Percentiles rank a stretch among this genome's conserved stretches.
phyloP scores from a whole-genome alignment of 2,329 filamentous ascomycete genomes.

The Penicillium sp. region DNA sequence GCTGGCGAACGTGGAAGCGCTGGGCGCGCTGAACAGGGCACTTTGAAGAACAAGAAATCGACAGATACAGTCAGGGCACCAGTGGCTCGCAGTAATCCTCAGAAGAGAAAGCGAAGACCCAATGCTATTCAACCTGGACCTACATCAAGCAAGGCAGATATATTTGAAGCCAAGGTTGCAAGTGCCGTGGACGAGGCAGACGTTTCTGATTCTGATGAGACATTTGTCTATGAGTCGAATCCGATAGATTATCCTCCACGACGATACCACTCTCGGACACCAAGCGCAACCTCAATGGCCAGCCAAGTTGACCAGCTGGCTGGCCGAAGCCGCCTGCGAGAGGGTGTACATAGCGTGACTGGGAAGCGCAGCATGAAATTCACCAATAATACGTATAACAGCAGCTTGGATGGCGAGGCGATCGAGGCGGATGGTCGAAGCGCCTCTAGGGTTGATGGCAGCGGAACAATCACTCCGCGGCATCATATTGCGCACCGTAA shows the following conservation, averaged over 20 bases:
- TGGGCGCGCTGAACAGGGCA: constrained; percentile 66
- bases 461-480: constrained; percentile 59
- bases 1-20: constrained; percentile 55
- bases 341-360: constrained; percentile 61
- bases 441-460: constrained; percentile 60
- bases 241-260: constrained; percentile 64
- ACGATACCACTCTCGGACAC: constrained; percentile 88
- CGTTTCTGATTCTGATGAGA: constrained; percentile 96
- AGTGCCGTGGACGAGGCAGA: constrained; percentile 94
- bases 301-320: constrained; percentile 49
- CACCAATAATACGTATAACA: constrained; percentile 72
- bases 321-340: constrained; percentile 64
- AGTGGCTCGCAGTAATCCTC: constrained; percentile 69
- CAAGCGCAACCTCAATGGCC: constrained; percentile 79
- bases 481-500: constrained; percentile 80
- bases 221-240: constrained; percentile 98
- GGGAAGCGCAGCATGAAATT: constrained; percentile 97
- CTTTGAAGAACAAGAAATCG: constrained; percentile 81
- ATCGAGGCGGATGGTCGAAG: constrained; percentile 65
- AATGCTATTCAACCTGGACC: constrained; percentile 49
- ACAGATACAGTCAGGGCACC: constrained; percentile 87
- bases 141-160: constrained; percentile 93
- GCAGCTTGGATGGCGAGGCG: constrained; percentile 63
- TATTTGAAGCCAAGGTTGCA: constrained; percentile 95
- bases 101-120: constrained; percentile 79